Evolutionary conservation across 2,329 filamentous ascomycete species (phyloP), one percentile per base, ranked within the genome.

Genomic region (Capronia coronata): DNA sequence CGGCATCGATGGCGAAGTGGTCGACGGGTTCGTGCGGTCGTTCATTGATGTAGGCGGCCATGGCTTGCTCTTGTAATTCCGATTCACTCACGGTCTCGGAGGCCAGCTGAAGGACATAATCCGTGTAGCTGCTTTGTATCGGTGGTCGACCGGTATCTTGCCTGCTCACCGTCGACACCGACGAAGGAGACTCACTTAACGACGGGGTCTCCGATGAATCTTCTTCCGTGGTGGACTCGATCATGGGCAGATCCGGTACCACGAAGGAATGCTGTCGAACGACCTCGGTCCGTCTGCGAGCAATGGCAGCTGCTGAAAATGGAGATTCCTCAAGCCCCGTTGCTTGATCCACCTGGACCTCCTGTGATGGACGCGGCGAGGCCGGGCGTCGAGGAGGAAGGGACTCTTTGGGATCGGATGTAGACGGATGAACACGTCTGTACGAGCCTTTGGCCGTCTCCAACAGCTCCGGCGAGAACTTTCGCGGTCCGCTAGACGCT

Each of bases 401-500:
- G 9, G 42, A 37, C 16, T 25, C 25, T 21, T 50, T 44, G 10
- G 19, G 5, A 21, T 47, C 51, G 9, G 54, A 19, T 22, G 48
- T 43, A 18, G 38, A 48, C 2, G 38, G 48, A 39, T 55, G 51
- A 9, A 56, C 46, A 13, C 77, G 77, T 61, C 81, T 81, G 55
- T 84, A 80, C 27, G 82, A 81, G 46, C 88, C 77, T 60, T 82
- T 80, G 2, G 84, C 84, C 2, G 86, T 90, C 67, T 91, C 87
- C 54, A 94, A 83, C 48, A 94, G 73, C 61, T 91, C 84, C 10
- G 88, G 88, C 23, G 83, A 77, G 65, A 94, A 94, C 52, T 68
- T 76, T 35, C 74, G 71, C 2, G 59, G 54, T 39, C 54, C 53
- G 30, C 52, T 49, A 21, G 46, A 56, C 39, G 43, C 34, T 29